These are phyloP conservation scores for Blepharisma undulans DNA, from an alignment of 169 alveolate species.

Conservation along the genomic window DNA sequence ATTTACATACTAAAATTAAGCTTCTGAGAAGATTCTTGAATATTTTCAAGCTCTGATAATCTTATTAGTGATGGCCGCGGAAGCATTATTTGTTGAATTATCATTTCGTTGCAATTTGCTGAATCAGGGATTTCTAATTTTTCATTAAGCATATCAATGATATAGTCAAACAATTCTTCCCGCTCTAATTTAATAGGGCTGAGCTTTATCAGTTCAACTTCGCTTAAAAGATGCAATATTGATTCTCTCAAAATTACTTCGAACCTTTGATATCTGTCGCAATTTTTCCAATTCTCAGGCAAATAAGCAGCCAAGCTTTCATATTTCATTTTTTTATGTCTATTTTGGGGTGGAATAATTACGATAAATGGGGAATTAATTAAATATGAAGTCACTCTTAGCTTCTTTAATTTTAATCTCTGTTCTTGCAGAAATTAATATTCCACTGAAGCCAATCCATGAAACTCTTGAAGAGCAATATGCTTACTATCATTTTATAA, in stretches of 20 bases:
- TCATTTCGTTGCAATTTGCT: background rate
- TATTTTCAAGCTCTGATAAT: background rate
- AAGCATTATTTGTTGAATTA: background rate
- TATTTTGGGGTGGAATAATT: too few relatives aligned
- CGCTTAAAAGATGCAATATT: background rate
- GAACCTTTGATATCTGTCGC: background rate
- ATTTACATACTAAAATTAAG: background rate
- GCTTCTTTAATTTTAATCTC: background rate
- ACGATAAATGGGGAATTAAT: too few relatives aligned
- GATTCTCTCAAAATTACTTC: background rate
- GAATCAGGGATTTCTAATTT: background rate
- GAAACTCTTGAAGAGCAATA: background rate
- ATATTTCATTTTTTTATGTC: background rate
- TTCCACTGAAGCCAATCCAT: conserved; percentile 17
- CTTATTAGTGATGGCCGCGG: background rate
- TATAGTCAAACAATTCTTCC: background rate
- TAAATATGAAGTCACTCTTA: conserved; percentile 10
- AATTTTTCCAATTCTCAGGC: background rate
- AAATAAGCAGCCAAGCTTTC: background rate
- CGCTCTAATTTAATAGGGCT: background rate
- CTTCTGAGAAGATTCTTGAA: background rate
- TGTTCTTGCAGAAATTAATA: background rate
- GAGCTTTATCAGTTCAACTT: background rate
- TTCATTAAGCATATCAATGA: background rate
- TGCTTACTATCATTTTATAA: background rate